Base-by-base conservation (phyloP, 192 early-diverging fungal species). In the Backusella macrospora region DNA sequence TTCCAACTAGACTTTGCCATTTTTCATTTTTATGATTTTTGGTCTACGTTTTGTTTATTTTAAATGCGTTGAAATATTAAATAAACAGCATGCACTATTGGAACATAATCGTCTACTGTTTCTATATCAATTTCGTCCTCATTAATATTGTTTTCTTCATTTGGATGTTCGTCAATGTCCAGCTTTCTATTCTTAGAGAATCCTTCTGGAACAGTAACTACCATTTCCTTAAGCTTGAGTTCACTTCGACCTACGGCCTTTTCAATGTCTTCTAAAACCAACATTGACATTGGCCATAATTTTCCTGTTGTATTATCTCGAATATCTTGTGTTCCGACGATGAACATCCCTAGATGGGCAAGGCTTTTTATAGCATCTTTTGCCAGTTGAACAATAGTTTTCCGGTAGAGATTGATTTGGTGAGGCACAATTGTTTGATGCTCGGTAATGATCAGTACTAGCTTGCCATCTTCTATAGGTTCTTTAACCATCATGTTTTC, bases 181-280 rank as follows among this genome's bases (percentile, higher is more conserved):
- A 80, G 82, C 59, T 77, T 81, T 4, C 84, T 77, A 69, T 89
- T 85, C 71, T 86, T 87, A 15, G 87, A 79, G 47, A 88, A 88
- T 18, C 91, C 91, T 46, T 90, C 87, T 6, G 91, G 91, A 2
- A 92, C 90, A 12, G 87, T 83, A 2, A 88, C 84, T 1, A 91
- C 86, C 84, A 85, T 80, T 45, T 92, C 91, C 46, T 90, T 91
- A 12, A 92, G 78, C 40, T 83, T 84, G 40, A 92, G 59, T 47
- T 71, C 71, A 16, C 80, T 74, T 37, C 83, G 72, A 7, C 82
- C 84, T 9, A 93, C 82, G 0, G 85, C 88, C 2, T 80, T 75
- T 49, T 90, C 82, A 16, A 94, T 84, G 71, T 94, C 93, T 74
- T 94, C 92, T 44, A 92, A 71, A 5, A 94, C 79, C 1, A 94